These are phyloP conservation scores for Acanthamoeba castellanii DNA, from an alignment of 208 protist species.

Conservation along the genomic window DNA sequence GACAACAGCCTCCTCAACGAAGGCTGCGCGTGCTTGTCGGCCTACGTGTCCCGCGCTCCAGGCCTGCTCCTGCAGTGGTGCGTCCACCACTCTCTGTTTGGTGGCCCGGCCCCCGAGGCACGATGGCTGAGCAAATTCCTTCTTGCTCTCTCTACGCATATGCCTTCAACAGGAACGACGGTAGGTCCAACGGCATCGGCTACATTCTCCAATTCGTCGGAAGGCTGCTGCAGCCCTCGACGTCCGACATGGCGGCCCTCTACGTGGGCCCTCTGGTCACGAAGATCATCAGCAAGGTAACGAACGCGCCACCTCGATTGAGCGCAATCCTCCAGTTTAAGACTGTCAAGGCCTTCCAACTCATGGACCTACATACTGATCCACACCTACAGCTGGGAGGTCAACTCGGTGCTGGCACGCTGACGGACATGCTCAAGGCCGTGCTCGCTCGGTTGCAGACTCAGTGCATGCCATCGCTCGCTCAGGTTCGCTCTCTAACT, in stretches of 20 bases:
- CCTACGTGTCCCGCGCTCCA: conserved; percentile 37
- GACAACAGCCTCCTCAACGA: conserved; percentile 55
- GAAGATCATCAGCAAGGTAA: conserved; percentile 56
- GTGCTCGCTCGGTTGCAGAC: conserved; percentile 47
- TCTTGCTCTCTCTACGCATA: neutral
- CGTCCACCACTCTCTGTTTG: neutral
- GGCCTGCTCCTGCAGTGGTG: conserved; percentile 16
- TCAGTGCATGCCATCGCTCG: conserved; percentile 17
- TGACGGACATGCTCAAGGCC: conserved; percentile 69
- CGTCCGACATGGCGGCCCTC: conserved; percentile 16
- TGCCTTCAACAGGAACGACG: neutral
- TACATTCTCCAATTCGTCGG: conserved; percentile 51
- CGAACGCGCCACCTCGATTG: no score
- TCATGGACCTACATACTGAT: neutral
- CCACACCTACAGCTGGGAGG: neutral
- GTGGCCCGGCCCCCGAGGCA: neutral
- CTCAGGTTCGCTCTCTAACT: neutral
- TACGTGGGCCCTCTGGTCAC: conserved; percentile 66
- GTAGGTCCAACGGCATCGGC: neutral
- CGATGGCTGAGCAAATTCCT: neutral
- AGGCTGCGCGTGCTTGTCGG: neutral
- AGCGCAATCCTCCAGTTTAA: neutral
- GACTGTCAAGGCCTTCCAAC: no score
- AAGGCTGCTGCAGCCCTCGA: conserved; percentile 9
- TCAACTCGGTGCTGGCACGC: conserved; percentile 1